These are phyloP conservation scores for Borovskyia barvae DNA, from an alignment of 208 protist genomes.

Conservation along the genomic window DNA sequence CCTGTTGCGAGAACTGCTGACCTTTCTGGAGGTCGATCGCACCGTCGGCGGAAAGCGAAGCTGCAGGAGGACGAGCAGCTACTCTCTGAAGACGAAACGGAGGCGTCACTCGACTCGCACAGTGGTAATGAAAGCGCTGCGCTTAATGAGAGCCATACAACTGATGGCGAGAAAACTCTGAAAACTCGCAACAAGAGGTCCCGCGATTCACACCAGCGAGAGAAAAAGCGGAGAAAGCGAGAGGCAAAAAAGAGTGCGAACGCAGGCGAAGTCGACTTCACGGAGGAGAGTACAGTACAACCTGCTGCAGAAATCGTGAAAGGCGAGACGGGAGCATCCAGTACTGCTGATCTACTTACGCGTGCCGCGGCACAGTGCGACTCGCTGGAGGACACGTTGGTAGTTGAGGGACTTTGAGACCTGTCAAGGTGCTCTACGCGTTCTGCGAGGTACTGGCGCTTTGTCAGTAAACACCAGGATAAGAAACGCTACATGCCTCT, in stretches of 20 bases:
- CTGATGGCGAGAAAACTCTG: no score
- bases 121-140: background rate
- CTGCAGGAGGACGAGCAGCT: background rate
- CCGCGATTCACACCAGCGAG: constrained; percentile 1
- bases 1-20: background rate
- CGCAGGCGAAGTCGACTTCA: background rate
- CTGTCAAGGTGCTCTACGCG: no score
- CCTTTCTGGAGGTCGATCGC: no score
- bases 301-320: no score
- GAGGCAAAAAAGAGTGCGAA: background rate
- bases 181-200: background rate
- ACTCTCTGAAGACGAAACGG: background rate
- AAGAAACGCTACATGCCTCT: no score
- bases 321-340: no score
- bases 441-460: no score
- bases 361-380: no score
- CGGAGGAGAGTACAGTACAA: background rate
- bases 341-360: no score
- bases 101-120: background rate
- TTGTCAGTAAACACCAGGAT: no score
- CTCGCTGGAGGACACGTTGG: constrained; percentile 14
- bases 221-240: constrained; percentile 7
- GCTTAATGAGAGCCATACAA: background rate
- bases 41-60: no score
- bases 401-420: background rate